Conservation (phyloP, 257 asterid species). For the Penstemon eatonii region DNA sequence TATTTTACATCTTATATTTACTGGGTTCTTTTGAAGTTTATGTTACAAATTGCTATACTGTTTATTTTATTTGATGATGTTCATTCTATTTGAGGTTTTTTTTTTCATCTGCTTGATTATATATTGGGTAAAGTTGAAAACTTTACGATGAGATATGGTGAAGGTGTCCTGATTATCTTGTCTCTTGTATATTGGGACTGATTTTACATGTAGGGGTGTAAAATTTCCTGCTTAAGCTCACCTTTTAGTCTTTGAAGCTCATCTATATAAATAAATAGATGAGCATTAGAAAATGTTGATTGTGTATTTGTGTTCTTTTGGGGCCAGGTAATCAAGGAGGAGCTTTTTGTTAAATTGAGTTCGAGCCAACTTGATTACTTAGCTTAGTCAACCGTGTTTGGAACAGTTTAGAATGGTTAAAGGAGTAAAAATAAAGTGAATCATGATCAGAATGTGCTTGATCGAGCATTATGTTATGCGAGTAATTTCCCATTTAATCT, state of each 20-base stretch:
- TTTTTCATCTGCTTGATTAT: neutral
- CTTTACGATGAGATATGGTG: neutral
- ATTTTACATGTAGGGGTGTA: neutral
- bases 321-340: neutral
- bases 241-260: neutral
- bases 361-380: neutral
- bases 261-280: neutral
- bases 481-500: neutral
- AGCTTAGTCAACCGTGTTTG: constrained; percentile 19
- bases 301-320: neutral
- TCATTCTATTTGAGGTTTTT: neutral
- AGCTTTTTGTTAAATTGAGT: neutral
- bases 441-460: neutral
- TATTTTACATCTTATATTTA: constrained; percentile 3
- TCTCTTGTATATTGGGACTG: neutral
- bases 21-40: constrained; percentile 15
- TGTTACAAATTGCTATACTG: neutral
- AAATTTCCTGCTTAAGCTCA: neutral
- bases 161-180: neutral
- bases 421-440: neutral
- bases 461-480: constrained; percentile 4
- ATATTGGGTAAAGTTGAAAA: constrained; percentile 3
- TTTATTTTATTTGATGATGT: neutral
- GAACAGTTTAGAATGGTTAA: neutral
- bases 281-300: neutral